Conservation (phyloP, 2,329 filamentous ascomycete genomes). For the Ophiostoma populinum region DNA sequence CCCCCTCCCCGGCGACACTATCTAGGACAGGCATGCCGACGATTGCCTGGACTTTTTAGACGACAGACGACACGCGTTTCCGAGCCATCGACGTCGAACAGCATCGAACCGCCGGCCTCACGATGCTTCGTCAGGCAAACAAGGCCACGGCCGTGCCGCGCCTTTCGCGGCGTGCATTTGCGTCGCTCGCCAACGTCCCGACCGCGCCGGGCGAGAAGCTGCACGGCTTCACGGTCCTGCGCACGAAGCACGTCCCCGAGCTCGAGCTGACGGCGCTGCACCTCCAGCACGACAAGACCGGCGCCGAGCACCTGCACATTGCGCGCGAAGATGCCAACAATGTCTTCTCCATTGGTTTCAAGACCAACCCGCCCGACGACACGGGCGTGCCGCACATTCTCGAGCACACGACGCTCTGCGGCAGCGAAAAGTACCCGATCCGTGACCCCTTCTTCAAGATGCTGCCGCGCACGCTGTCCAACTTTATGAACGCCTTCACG, state of each 20-base stretch:
- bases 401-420: conserved; percentile 92
- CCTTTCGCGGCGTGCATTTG: conserved; percentile 6
- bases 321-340: conserved; percentile 94
- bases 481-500: conserved; percentile 99
- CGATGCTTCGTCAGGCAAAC: conserved; percentile 5
- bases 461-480: conserved; percentile 92
- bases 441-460: conserved; percentile 99
- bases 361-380: conserved; percentile 93
- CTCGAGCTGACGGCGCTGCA: conserved; percentile 82
- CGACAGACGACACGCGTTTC: neutral
- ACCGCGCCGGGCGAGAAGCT: conserved; percentile 60
- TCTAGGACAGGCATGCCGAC: conserved; percentile 9
- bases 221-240: conserved; percentile 81
- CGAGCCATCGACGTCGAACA: too few relatives aligned
- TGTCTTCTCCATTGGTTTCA: conserved; percentile 98
- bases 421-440: conserved; percentile 94
- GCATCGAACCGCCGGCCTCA: neutral
- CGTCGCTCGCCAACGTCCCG: conserved; percentile 47
- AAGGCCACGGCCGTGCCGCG: conserved; percentile 5
- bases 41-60: conserved; percentile 8
- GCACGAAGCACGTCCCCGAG: conserved; percentile 84
- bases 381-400: conserved; percentile 94
- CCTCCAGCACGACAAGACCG: conserved; percentile 84
- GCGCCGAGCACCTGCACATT: conserved; percentile 89
- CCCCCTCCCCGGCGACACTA: conserved; percentile 1